phyloP scores from a whole-genome alignment of 2,329 filamentous ascomycete genomes.

The Calonectria pseudoreteaudii region DNA sequence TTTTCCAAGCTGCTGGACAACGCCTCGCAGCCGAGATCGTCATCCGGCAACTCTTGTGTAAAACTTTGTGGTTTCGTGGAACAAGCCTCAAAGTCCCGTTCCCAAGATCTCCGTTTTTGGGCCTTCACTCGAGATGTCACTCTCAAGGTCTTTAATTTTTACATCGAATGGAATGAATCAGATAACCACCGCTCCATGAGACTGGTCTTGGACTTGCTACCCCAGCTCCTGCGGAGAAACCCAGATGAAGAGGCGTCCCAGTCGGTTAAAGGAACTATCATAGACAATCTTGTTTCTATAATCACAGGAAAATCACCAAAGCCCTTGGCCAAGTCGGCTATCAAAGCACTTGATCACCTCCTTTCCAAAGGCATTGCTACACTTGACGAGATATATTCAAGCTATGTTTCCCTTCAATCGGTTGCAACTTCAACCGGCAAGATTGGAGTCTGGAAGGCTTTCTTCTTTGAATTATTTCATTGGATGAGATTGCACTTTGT shows the following conservation, averaged over 20 bases:
- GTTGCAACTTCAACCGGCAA: constrained; percentile 22
- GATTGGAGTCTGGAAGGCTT: constrained; percentile 60
- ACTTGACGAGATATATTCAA: constrained; percentile 57
- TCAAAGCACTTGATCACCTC: constrained; percentile 75
- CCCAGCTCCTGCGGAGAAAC: constrained; percentile 63
- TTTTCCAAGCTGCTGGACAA: constrained; percentile 61
- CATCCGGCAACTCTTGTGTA: constrained; percentile 67
- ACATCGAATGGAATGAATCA: constrained; percentile 75
- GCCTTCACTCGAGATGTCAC: constrained; percentile 63
- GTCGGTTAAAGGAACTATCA: constrained; percentile 57
- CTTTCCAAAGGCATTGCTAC: constrained; percentile 70
- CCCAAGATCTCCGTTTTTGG: constrained; percentile 57
- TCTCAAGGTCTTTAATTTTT: constrained; percentile 69
- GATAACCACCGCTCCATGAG: constrained; percentile 74
- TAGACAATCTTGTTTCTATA: constrained; percentile 67
- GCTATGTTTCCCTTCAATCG: constrained; percentile 56
- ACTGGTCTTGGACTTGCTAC: constrained; percentile 69
- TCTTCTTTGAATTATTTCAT: constrained; percentile 61
- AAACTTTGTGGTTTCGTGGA: constrained; percentile 73
- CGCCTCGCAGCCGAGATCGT: constrained; percentile 65
- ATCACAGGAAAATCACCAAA: constrained; percentile 71
- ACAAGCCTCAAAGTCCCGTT: constrained; percentile 64
- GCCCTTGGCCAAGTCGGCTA: constrained; percentile 75
- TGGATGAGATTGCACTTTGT: constrained; percentile 70
- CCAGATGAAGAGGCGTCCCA: constrained; percentile 53